Base-by-base conservation (phyloP, 345 rosid species). In the Salix caprea region DNA sequence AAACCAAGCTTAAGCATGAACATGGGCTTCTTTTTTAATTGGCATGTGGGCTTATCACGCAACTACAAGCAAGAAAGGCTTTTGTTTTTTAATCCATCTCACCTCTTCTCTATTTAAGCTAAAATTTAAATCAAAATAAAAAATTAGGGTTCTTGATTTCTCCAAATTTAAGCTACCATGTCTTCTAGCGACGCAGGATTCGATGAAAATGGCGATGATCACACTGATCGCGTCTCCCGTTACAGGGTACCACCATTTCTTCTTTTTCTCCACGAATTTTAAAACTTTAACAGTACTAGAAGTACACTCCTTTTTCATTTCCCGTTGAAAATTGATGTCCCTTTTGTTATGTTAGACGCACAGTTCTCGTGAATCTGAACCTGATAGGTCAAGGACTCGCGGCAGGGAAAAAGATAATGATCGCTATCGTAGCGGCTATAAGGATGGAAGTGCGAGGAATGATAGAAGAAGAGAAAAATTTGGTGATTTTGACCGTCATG, bases 331-430 rank as follows among this genome's bases (percentile, higher is more conserved):
- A 23, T 58, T 58, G 3, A 58, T 58, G 15, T 9, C 62, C 62
- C 1, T 23, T 58, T 58, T 40, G 13, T 58, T 58, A 58, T 58
- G 62, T 1, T 58, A 58, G 62, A 58, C 62, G 78, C 67, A 36
- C 34, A 61, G 37, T 56, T 81, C 81, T n/a, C 76, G 65, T 13
- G 60, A 72, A 2, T 81, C 71, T 12, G 76, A 70, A 69, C 74
- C 32, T 54, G 84, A 70, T 37, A 81, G 79, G 76, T 44, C 79
- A 44, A 75, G 74, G 61, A 46, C 61, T 32, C 75, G 69, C 32
- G 32, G 36, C 1, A 42, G 80, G 62, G 80, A 40, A 61, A 77
- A 30, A 7, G 70, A 72, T 23, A 68, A 70, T 32, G 76, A 67
- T 5, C 61, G 28, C 46, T 70, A 65, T 40, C 60, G 4, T 24